Conservation (phyloP, 305 asterid species). For the Fraxinus latifolia region DNA sequence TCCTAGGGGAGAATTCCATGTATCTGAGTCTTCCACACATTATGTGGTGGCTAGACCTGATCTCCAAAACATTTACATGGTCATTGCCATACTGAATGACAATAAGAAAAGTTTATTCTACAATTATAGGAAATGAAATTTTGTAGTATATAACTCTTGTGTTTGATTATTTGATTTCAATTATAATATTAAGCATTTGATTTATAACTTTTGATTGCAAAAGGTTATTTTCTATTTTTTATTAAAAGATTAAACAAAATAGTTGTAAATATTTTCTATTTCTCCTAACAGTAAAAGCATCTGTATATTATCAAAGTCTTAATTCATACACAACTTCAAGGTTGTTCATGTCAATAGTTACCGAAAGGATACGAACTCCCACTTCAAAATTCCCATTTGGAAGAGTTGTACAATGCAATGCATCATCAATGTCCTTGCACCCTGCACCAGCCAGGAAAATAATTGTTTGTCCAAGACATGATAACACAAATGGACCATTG, state of each 20-base stretch:
- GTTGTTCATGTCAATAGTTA: background rate
- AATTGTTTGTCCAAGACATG: conserved; percentile 18
- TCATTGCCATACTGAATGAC: conserved; percentile 4
- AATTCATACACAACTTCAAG: background rate
- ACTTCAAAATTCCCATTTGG: conserved; percentile 95
- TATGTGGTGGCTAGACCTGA: conserved; percentile 14
- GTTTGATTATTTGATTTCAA: background rate
- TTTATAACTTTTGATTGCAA: background rate
- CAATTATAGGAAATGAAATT: background rate
- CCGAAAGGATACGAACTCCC: conserved; percentile 94
- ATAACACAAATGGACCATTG: conserved; percentile 18
- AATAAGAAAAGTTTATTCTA: background rate
- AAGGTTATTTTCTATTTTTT: background rate
- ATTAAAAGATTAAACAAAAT: background rate
- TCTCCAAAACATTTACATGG: conserved; percentile 4
- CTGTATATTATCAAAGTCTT: background rate
- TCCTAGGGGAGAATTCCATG: background rate
- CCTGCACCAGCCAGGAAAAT: conserved; percentile 55
- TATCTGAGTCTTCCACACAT: conserved; percentile 10
- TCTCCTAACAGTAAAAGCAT: background rate
- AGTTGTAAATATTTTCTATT: background rate
- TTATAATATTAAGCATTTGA: background rate
- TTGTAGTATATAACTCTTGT: background rate
- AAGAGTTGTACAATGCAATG: conserved; percentile 84
- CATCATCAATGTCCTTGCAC: conserved; percentile 98